Conservation (phyloP, 371 early-diverging fungal species). For the Lichtheimia hyalospora region DNA sequence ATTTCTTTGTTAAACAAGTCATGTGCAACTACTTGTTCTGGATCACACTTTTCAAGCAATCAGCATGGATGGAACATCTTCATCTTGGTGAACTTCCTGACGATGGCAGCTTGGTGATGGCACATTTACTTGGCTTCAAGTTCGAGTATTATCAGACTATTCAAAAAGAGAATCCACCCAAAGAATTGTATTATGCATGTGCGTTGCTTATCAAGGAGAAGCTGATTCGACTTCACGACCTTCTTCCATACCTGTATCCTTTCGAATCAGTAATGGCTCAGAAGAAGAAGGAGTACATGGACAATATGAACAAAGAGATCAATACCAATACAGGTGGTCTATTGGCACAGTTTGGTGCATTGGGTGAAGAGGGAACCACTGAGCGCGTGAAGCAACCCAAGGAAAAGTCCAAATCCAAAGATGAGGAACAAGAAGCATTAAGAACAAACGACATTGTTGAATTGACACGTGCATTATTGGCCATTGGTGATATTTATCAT, state of each 20-base stretch:
- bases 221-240: slow-evolving; percentile 67
- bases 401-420: slow-evolving; percentile 9
- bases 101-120: slow-evolving; percentile 45
- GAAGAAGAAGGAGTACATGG: slow-evolving; percentile 48
- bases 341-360: slow-evolving; percentile 41
- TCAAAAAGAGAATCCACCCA: slow-evolving; percentile 26
- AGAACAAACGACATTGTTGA: slow-evolving; percentile 63
- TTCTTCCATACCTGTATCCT: slow-evolving; percentile 71
- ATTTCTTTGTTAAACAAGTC: slow-evolving; percentile 76
- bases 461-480: slow-evolving; percentile 60
- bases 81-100: slow-evolving; percentile 5
- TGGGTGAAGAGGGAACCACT: slow-evolving; percentile 45
- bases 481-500: slow-evolving; percentile 64
- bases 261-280: slow-evolving; percentile 51
- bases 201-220: slow-evolving; percentile 65
- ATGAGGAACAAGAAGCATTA: slow-evolving; percentile 10
- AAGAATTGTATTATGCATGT: slow-evolving; percentile 33
- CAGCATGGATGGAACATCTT: slow-evolving; percentile 63
- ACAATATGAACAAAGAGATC: slow-evolving; percentile 52
- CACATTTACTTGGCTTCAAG: slow-evolving; percentile 88
- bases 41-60: slow-evolving; percentile 66
- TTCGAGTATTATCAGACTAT: slow-evolving; percentile 62
- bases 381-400: slow-evolving; percentile 22
- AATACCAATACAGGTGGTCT: slow-evolving; percentile 38
- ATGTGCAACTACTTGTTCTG: slow-evolving; percentile 77